Base-by-base conservation (phyloP, 768 basidiomycete genomes). In the Termitomyces sp. region DNA sequence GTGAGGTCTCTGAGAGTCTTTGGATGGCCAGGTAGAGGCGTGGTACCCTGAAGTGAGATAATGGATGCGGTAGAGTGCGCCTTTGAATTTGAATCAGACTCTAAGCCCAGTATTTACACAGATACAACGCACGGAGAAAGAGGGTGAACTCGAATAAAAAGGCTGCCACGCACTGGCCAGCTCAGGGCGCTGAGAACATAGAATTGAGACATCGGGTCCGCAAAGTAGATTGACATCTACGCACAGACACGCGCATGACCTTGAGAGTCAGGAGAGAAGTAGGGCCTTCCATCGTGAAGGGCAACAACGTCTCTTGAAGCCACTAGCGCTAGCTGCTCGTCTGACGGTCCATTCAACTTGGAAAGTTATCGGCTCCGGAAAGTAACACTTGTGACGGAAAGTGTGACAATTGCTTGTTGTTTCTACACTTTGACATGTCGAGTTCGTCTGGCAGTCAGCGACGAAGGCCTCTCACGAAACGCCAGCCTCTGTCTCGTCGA, bases 181-280 rank as follows among this genome's bases (percentile, higher is more conserved):
- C 50, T 85, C 78, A 19, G 91, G 91, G 61, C 89, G 80, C 89
- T 91, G 63, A 54, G 35, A 46, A 42, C 51, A 56, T 30, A 46
- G 31, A 56, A 50, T 56, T 57, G 31, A 56, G 58, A 50, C 59
- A 49, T 58, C 48, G 52, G 35, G 12, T 1, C 15, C 15, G 37
- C 21, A n/a, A 55, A 12, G 49, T 43, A 5, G 31, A 41, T 35
- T 47, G 5, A 42, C 43, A 47, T 46, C 45, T 53, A 84, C 89
- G 71, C 73, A 93, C 91, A 68, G 90, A 92, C 57, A 91, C 81
- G 53, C 91, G 82, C 87, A 93, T 93, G 56, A 92, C 91, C 70
- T 93, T 93, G 62, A 93, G 75, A 3, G 91, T 86, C 42, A 93
- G 67, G 38, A 86, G 73, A 68, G 91, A 89, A 1, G 78, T 74